Evolutionary conservation across 352 stramenopile genomes (phyloP).

Genomic region (Globisporangium paroecandrum): DNA sequence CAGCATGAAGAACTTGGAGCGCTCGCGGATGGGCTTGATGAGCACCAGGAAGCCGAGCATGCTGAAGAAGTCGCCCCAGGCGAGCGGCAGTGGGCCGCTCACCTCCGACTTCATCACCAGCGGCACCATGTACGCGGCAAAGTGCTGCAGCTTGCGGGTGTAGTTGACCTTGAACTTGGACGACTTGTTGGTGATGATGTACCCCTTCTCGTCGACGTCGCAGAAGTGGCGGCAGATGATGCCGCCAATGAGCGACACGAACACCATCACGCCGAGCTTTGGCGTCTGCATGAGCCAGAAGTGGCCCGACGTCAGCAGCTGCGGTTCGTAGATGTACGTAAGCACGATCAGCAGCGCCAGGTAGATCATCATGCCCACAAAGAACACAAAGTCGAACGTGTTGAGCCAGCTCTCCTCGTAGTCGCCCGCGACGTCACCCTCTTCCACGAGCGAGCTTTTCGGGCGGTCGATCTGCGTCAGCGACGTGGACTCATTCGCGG

Average conservation of each 20-base stretch:
- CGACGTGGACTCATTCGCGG: constrained; percentile 24
- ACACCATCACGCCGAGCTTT: constrained; percentile 56
- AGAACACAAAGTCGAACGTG: constrained; percentile 64
- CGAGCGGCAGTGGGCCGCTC: constrained; percentile 52
- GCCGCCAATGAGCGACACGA: constrained; percentile 56
- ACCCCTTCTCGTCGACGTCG: constrained; percentile 73
- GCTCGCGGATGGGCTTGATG: constrained; percentile 81
- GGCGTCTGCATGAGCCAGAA: constrained; percentile 70
- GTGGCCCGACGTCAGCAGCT: constrained; percentile 37
- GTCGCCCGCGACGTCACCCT: constrained; percentile 59
- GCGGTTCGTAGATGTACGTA: constrained; percentile 56
- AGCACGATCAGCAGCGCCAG: constrained; percentile 45
- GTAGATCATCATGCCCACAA: constrained; percentile 55
- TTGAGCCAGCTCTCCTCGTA: constrained; percentile 45
- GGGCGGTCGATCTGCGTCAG: constrained; percentile 33
- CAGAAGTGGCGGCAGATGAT: constrained; percentile 80
- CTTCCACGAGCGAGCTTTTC: constrained; percentile 59
- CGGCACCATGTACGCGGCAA: constrained; percentile 80
- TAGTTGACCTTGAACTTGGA: constrained; percentile 89
- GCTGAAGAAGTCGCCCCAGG: constrained; percentile 82
- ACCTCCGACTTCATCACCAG: constrained; percentile 67
- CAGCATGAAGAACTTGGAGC: constrained; percentile 84
- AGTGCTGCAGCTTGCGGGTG: constrained; percentile 82
- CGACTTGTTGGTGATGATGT: constrained; percentile 85
- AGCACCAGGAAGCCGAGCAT: constrained; percentile 79